These are phyloP conservation scores for Trichosporon faecale DNA, from an alignment of 1,284 basidiomycete genomes.

Conservation along the genomic window DNA sequence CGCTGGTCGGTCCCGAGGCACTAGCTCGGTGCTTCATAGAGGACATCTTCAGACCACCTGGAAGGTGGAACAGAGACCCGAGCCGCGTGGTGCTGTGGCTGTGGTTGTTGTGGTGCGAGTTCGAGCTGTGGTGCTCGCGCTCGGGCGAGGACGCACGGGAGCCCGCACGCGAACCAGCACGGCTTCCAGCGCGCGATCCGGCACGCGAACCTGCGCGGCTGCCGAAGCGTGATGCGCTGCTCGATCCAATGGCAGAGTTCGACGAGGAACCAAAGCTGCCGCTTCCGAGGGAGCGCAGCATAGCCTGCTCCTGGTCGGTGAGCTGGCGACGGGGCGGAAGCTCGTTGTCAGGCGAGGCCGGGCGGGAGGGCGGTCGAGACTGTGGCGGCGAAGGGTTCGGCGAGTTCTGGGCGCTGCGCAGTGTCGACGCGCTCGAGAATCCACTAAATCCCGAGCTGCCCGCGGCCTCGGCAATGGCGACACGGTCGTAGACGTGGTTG, in stretches of 20 bases:
- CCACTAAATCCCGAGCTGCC: conserved; percentile 34
- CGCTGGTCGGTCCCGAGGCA: not conserved
- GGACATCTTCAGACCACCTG: conserved; percentile 24
- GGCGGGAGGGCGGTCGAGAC: conserved; percentile 36
- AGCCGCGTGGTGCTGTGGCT: conserved; percentile 14
- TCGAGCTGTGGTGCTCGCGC: conserved; percentile 21
- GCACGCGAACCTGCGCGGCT: conserved; percentile 21
- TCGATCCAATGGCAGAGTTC: not conserved
- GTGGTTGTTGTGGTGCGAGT: not conserved
- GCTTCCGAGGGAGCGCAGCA: conserved; percentile 64
- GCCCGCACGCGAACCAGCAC: conserved; percentile 51
- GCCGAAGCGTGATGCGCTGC: conserved; percentile 13
- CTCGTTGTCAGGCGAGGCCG: conserved; percentile 20
- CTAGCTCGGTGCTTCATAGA: not conserved
- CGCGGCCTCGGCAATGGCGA: conserved; percentile 69
- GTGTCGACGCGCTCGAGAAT: conserved; percentile 19
- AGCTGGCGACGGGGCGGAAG: conserved; percentile 56
- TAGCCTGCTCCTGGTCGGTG: conserved; percentile 71
- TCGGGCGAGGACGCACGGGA: conserved; percentile 56
- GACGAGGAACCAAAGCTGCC: conserved; percentile 17
- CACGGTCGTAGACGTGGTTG: conserved; percentile 81
- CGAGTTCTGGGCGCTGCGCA: conserved; percentile 27
- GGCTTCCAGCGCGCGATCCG: conserved; percentile 29
- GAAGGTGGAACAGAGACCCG: conserved; percentile 26
- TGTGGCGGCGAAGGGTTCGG: conserved; percentile 39